A percentile compares a stretch with the other conserved stretches of the same genome.
Conservation (phyloP, 2,329 filamentous ascomycete genomes). For the Sarocladium brachiariae region DNA sequence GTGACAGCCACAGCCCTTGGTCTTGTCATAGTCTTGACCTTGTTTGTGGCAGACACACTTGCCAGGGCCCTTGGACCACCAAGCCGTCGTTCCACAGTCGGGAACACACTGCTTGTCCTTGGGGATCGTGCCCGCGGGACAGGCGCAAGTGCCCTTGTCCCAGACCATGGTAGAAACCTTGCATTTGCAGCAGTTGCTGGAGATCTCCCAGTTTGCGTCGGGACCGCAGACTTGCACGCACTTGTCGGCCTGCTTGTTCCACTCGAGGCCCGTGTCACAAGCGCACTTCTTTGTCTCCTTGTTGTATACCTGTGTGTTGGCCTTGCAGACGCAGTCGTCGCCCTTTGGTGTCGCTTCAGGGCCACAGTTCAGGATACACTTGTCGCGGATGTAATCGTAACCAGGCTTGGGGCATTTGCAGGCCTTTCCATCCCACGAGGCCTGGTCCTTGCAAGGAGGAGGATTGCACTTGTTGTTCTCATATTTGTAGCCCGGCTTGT, state of each 20-base stretch:
- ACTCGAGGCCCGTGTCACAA: not conserved
- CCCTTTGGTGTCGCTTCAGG: not conserved
- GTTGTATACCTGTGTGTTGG: not conserved
- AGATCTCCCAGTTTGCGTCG: not conserved
- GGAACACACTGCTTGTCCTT: not conserved
- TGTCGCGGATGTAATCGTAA: not conserved
- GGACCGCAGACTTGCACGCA: not conserved
- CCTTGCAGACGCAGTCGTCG: not conserved
- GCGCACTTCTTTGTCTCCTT: not conserved
- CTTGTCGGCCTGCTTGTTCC: not conserved
- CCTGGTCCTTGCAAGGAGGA: not conserved
- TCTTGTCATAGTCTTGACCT: not conserved
- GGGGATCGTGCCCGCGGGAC: not conserved
- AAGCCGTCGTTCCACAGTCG: not conserved
- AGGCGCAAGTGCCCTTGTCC: not conserved
- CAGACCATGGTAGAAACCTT: not conserved
- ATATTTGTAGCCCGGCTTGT: not conserved
- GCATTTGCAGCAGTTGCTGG: not conserved
- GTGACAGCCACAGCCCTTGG: not conserved
- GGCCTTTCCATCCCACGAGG: not conserved
- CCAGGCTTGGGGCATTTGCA: not conserved
- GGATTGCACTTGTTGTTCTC: not conserved
- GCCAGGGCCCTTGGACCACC: not conserved
- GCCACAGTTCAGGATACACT: slow-evolving; percentile 2
- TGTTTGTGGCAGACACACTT: not conserved